Conservation (phyloP, 164 flowering plant species). For the Annona squamosa region DNA sequence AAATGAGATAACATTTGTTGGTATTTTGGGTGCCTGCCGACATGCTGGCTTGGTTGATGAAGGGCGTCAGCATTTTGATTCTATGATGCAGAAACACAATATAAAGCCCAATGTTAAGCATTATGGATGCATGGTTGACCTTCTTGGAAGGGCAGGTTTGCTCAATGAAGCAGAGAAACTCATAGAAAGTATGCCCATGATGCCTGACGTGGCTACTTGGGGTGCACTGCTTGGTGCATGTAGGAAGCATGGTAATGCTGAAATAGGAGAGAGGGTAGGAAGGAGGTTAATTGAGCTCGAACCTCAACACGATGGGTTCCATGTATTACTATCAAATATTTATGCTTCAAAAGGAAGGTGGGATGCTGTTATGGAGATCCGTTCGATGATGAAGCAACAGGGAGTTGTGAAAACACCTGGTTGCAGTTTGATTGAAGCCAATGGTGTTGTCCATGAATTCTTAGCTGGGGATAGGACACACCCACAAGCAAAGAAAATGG, state of each 20-base stretch:
- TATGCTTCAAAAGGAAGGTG: conserved; percentile 36
- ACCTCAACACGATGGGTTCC: conserved; percentile 39
- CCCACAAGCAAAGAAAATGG: conserved; percentile 23
- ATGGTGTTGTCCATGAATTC: conserved; percentile 36
- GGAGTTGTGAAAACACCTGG: conserved; percentile 34
- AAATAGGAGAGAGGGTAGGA: conserved; percentile 35
- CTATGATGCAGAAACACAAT: conserved; percentile 26
- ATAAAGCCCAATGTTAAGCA: conserved; percentile 40
- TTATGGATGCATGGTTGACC: conserved; percentile 53
- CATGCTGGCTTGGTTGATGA: conserved; percentile 39
- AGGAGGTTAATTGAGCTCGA: conserved; percentile 31
- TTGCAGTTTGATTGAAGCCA: conserved; percentile 34
- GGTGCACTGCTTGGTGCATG: conserved; percentile 49
- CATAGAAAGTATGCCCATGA: conserved; percentile 35
- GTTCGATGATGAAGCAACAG: conserved; percentile 28
- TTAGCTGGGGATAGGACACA: conserved; percentile 34
- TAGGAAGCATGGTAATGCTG: conserved; percentile 24
- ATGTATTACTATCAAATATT: conserved; percentile 38
- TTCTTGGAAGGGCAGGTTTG: conserved; percentile 38
- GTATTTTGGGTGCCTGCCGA: conserved; percentile 40
- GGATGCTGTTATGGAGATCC: conserved; percentile 25
- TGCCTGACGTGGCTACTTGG: conserved; percentile 42
- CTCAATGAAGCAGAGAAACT: conserved; percentile 39
- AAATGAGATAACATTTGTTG: conserved; percentile 41
- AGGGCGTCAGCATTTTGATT: conserved; percentile 29